phyloP scores from a whole-genome alignment of 371 early-diverging fungal species.

The Umbelopsis sp. region DNA sequence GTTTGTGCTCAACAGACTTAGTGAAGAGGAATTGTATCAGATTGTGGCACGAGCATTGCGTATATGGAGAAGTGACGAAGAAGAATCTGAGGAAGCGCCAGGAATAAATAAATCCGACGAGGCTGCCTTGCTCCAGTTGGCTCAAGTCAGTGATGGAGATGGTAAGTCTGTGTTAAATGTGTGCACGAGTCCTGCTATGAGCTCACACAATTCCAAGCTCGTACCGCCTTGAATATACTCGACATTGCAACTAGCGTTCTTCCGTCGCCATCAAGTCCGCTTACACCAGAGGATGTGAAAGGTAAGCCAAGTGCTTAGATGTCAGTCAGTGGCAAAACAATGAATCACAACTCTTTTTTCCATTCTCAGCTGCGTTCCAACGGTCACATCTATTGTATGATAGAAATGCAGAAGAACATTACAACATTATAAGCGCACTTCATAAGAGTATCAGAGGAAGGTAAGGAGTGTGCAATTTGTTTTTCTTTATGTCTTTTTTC shows the following conservation, averaged over 20 bases:
- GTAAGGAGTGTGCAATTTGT: conserved; percentile 26
- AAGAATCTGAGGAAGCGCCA: conserved; percentile 19
- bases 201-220: conserved; percentile 38
- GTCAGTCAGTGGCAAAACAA: too few species aligned
- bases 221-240: conserved; percentile 70
- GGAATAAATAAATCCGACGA: conserved; percentile 34
- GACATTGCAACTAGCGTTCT: conserved; percentile 62
- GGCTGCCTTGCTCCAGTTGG: conserved; percentile 46
- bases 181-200: too few species aligned
- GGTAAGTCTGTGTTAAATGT: conserved; percentile 36
- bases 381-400: conserved; percentile 82
- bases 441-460: conserved; percentile 86
- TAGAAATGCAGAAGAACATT: conserved; percentile 86
- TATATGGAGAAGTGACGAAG: conserved; percentile 47
- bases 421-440: conserved; percentile 85
- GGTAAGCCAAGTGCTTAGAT: conserved; percentile 23
- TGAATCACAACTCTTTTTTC: neutral
- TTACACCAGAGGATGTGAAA: conserved; percentile 36
- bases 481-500: neutral
- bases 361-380: conserved; percentile 62
- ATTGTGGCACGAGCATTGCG: conserved; percentile 63
- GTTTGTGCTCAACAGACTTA: conserved; percentile 72
- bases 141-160: conserved; percentile 72
- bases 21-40: conserved; percentile 53
- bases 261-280: conserved; percentile 27